Evolutionary conservation across 2,329 filamentous ascomycete genomes (phyloP).

Genomic region (Pestalotiopsis sp.): DNA sequence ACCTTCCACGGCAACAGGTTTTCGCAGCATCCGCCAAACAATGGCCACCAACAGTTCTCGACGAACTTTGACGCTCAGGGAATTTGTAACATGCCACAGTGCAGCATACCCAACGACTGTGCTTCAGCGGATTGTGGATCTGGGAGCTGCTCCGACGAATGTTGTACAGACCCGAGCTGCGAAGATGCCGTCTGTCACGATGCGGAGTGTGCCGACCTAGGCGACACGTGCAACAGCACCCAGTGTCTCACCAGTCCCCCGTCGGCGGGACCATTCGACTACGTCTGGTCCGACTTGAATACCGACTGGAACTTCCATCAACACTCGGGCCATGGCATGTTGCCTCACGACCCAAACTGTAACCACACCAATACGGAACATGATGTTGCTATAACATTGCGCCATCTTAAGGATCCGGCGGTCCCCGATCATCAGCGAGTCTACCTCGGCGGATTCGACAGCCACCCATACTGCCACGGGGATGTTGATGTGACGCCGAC

Average conservation of each 20-base stretch:
- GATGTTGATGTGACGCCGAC: conserved; percentile 6
- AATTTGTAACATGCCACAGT: neutral
- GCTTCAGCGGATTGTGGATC: conserved; percentile 20
- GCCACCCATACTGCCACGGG: conserved; percentile 16
- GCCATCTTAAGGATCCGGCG: conserved; percentile 28
- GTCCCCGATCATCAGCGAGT: conserved; percentile 18
- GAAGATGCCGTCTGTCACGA: conserved; percentile 25
- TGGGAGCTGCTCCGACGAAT: conserved; percentile 26
- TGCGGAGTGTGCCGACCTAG: conserved; percentile 29
- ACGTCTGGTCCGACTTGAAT: conserved; percentile 22
- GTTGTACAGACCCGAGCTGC: conserved; percentile 19
- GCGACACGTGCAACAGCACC: conserved; percentile 29
- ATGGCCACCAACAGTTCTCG: conserved; percentile 1
- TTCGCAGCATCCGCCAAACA: neutral
- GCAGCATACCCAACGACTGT: neutral
- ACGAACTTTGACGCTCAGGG: neutral
- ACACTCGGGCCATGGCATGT: conserved; percentile 16
- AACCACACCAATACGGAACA: conserved; percentile 34
- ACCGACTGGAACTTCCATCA: conserved; percentile 11
- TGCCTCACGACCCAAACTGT: conserved; percentile 24
- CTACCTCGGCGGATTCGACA: conserved; percentile 19
- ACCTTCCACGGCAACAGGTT: neutral
- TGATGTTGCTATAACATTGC: conserved; percentile 30
- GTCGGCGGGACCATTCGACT: conserved; percentile 15
- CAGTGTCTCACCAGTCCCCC: conserved; percentile 25